Base-by-base conservation (phyloP, 2,329 filamentous ascomycete species). In the Xylariaceae sp. region DNA sequence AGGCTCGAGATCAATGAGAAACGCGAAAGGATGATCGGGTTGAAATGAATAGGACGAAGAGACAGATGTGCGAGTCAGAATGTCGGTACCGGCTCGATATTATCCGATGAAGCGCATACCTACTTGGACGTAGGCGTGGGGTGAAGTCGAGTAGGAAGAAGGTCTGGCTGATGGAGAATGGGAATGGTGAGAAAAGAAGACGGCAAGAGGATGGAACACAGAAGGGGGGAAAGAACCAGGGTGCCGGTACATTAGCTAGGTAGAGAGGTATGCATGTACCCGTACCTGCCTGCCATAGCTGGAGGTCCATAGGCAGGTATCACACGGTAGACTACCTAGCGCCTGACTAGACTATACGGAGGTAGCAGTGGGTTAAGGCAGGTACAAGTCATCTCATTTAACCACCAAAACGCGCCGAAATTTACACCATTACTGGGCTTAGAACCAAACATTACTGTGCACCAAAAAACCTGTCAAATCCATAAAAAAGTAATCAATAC, bases 141-240 rank as follows among this genome's bases (percentile, higher is more conserved):
- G 26, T 26, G 47, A 39, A 42, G 1, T 34, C 32, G 32, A 6
- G 32, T 31, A n/a, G 43, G 4, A 6, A 29, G 42, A 37, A 8
- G 35, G 43, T 37, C 26, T 32, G 40, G 12, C 4, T 7, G 41
- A 50, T 47, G 41, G 31, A 43, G 48, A 53, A 47, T 54, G 47
- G 39, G 47, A 51, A 43, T 56, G 56, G 56, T 56, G 51, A 59
- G 49, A 52, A 57, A 43, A 50, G 47, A 39, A 46, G 47, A 53
- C 31, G 52, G 34, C 11, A 40, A 35, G 43, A 56, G 50, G 44
- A 51, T 37, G 51, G 60, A 58, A 60, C 56, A 53, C 57, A 60
- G 55, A 54, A 47, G 50, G 45, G 54, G 50, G 54, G 52, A 59
- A 31, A 26, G 35, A 46, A 48, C 34, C 31, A 47, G 30, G 30